These are phyloP conservation scores for Cladophialophora exuberans DNA, from an alignment of 2,329 filamentous ascomycete species.

Conservation along the genomic window DNA sequence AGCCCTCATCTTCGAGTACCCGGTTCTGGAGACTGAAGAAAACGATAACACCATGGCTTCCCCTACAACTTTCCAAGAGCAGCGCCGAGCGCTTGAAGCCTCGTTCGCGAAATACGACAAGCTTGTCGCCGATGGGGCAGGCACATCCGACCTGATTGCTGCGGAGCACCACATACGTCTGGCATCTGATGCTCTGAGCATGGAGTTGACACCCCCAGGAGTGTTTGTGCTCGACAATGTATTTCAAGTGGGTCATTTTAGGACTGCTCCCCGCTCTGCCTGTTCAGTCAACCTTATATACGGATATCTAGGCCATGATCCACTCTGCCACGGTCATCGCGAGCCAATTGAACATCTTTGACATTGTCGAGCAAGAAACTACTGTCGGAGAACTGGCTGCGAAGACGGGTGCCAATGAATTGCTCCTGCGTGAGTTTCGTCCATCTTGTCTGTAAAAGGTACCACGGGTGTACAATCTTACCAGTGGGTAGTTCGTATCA, in stretches of 20 bases:
- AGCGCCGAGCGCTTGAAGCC: not conserved
- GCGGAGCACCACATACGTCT: not conserved
- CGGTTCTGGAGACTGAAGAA: too few species aligned
- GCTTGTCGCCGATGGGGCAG: not conserved
- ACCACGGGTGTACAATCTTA: not conserved
- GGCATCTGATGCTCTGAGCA: not conserved
- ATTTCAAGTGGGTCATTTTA: not conserved
- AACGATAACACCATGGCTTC: not conserved
- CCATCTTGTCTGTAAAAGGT: too few species aligned
- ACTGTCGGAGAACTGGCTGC: not conserved
- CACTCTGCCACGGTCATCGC: not conserved
- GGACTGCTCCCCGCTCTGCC: not conserved
- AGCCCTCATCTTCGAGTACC: too few species aligned
- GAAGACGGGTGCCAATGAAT: not conserved
- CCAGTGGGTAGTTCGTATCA: not conserved
- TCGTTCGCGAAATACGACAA: not conserved
- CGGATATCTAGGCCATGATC: not conserved
- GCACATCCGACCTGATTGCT: not conserved
- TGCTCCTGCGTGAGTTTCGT: not conserved
- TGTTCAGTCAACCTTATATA: too few species aligned
- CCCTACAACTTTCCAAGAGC: not conserved
- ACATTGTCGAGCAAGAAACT: conserved; percentile 3
- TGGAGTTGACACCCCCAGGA: not conserved
- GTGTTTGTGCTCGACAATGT: not conserved
- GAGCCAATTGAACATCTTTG: not conserved